Evolutionary conservation across 371 early-diverging fungal genomes (phyloP).

Genomic region (Mucor indicus): DNA sequence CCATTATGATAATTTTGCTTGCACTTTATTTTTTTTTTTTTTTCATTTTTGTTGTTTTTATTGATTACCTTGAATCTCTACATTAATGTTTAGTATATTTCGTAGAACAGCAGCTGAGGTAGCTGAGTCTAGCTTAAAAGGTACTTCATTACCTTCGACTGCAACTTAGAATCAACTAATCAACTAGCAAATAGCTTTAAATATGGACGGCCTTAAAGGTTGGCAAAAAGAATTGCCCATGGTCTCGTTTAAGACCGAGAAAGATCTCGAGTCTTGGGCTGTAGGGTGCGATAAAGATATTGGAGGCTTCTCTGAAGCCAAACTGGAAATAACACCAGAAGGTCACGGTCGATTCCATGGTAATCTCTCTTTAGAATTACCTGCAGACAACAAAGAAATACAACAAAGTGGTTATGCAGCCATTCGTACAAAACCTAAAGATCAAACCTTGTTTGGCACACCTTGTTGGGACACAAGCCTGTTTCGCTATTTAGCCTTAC

Average conservation of each 20-base stretch:
- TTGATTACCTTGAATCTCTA: too few species aligned
- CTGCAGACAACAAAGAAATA: slow-evolving; percentile 63
- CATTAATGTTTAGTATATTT: slow-evolving; percentile 55
- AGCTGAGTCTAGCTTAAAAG: slow-evolving; percentile 52
- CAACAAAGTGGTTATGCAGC: slow-evolving; percentile 90
- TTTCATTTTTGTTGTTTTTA: too few species aligned
- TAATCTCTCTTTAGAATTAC: slow-evolving; percentile 73
- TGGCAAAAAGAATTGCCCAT: slow-evolving; percentile 74
- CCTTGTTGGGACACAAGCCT: slow-evolving; percentile 83
- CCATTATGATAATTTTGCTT: too few species aligned
- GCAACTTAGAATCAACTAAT: too few species aligned
- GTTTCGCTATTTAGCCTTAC: slow-evolving; percentile 80
- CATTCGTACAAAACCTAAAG: slow-evolving; percentile 59
- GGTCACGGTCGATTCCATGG: slow-evolving; percentile 76
- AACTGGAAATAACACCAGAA: slow-evolving; percentile 55
- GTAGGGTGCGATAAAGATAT: slow-evolving; percentile 90
- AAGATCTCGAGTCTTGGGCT: slow-evolving; percentile 70
- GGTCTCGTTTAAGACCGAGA: slow-evolving; percentile 54
- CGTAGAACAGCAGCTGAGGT: slow-evolving; percentile 49
- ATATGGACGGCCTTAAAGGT: slow-evolving; percentile 43
- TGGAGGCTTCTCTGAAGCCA: slow-evolving; percentile 72
- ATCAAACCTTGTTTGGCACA: slow-evolving; percentile 62
- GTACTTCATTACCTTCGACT: slow-evolving; percentile 17
- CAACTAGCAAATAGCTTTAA: slow-evolving; percentile 28
- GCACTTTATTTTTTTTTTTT: too few species aligned